Evolutionary conservation across 2,329 filamentous ascomycete species (phyloP), one percentile per base, ranked within the genome.

Genomic region (Pseudogymnoascus destructans): DNA sequence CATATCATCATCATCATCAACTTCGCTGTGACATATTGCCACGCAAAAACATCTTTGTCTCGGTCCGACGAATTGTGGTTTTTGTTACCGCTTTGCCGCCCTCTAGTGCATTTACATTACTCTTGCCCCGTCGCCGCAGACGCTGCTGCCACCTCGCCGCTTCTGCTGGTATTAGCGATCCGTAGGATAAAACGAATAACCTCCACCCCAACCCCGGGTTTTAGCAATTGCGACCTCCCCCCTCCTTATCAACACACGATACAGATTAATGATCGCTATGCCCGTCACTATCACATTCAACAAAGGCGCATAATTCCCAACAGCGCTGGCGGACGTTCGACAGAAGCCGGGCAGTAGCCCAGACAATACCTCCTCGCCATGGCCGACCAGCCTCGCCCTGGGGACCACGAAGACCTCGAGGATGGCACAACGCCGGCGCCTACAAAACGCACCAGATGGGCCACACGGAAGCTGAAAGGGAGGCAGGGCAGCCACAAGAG

Each of bases 371-470:
- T 64, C 63, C 57, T 64, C 25, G 58, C 63, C 57, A 71, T 73
- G 65, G 64, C 64, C 40, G 38, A 61, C 25, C 63, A 65, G 60
- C 65, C 63, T 52, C 46, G 46, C 25, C 46, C 10, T 10, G 46
- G n/a, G n/a, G 46, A 52, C 46, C 25, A 30, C 13, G 46, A 52
- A 35, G 60, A 64, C 55, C 64, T 64, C 56, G 52, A 54, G 35
- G 63, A 64, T n/a, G 72, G 73, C 59, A 70, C 73, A 64, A 78
- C 73, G 64, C 76, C 81, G 65, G 73, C 78, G 60, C 79, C 80
- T 7, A 86, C 84, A 19, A 89, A 92, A 70, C 80, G 91, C 69
- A 84, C 93, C 71, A 80, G 93, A 82, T 97, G 93, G 93, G 92
- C 93, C 15, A 97, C 93, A n/a, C 88, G 91, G 68, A 88, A 89